Base-by-base conservation (phyloP, 768 basidiomycete genomes). In the Leucosporidium creatinivorum region DNA sequence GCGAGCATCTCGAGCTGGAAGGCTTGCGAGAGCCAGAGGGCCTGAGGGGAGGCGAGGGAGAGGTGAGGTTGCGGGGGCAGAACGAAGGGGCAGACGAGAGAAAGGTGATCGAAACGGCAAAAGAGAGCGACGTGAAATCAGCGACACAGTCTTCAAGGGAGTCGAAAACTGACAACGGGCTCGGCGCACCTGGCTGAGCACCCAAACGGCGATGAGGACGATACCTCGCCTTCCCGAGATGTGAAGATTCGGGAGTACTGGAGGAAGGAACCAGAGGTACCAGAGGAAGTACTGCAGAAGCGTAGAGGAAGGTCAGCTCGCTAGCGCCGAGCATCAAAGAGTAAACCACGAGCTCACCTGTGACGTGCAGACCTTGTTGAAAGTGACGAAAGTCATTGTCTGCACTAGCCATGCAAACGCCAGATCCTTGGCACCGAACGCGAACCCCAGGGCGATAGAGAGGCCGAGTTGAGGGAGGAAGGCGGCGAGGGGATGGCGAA, bases 311-410 rank as follows among this genome's bases (percentile, higher is more conserved):
- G 47, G 19, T 19, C 47, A n/a, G 15, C 33, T 21, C 26, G 19
- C n/a, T 28, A 26, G 19, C 28, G 28, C 58, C 39, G 13, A 17
- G 21, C 23, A 30, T 59, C 33, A 31, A n/a, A 30, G 21, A 50
- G 47, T 4, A 30, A 51, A n/a, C n/a, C 15, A 15, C 18, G 31
- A 17, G 77, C 82, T 70, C 73, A 89, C 91, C 82, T 94, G 92
- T 0, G 93, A 96, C 0, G 96, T 99, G 83, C 93, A 96, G 60
- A 99, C 96, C 78, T 94, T 93, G 78, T 98, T 99, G 81, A 98
- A 94, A 12, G 91, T 79, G n/a, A 97, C 93, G 75, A 99, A 98
- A 0, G 84, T 80, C 48, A 83, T 83, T 3, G 96, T 98, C 78
- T 97, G 93, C 18, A 93, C 82, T 76, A 96, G 92, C 89, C 90